Conservation (phyloP, 108 stramenopile species). For the Cyclotella sp. region DNA sequence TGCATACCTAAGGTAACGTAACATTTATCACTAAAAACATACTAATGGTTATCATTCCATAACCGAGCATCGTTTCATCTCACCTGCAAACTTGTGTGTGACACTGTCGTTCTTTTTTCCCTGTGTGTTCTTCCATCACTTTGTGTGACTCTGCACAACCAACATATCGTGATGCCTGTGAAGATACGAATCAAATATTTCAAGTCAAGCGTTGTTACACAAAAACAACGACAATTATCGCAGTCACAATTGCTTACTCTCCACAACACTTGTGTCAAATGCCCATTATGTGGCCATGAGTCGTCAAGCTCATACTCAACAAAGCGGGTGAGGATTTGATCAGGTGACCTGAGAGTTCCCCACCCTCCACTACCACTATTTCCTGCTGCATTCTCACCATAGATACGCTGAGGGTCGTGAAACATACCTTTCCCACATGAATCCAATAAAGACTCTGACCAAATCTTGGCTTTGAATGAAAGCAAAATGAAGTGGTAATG, state of each 20-base stretch:
- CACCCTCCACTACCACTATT: constrained; percentile 35
- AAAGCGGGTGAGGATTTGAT: constrained; percentile 34
- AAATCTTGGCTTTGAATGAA: constrained; percentile 21
- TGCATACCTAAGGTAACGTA: constrained; percentile 17
- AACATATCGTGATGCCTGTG: constrained; percentile 36
- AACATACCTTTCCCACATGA: constrained; percentile 36
- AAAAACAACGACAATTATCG: too few relatives aligned
- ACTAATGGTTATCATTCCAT: not conserved
- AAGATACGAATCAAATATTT: not conserved
- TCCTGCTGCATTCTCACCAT: constrained; percentile 39
- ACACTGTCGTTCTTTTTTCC: constrained; percentile 10
- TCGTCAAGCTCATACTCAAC: constrained; percentile 40
- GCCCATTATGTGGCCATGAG: constrained; percentile 37
- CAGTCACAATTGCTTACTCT: not conserved
- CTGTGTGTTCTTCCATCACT: not conserved
- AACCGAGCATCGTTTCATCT: not conserved
- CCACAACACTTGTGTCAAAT: constrained; percentile 38
- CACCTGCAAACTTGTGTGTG: constrained; percentile 48
- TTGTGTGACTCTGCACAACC: constrained; percentile 44
- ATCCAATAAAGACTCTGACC: constrained; percentile 32
- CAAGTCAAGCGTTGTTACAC: too few relatives aligned
- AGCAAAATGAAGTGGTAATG: not conserved
- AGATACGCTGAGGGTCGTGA: constrained; percentile 28
- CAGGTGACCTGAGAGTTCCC: constrained; percentile 20
- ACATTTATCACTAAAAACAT: not conserved